Conservation (phyloP, 805 yeast species). For the Blastobotrys americana region DNA sequence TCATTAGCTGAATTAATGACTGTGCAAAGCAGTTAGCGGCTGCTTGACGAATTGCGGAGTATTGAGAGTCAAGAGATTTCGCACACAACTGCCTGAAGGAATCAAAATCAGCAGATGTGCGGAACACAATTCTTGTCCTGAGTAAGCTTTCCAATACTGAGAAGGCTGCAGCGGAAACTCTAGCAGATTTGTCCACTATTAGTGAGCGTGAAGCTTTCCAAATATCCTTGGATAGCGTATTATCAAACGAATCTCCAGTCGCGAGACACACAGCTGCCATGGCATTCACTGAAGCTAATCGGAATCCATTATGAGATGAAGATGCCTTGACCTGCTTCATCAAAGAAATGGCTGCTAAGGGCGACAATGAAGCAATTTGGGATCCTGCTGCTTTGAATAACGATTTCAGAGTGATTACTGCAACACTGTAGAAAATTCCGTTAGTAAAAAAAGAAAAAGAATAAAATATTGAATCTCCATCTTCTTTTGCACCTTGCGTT, state of each 20-base stretch:
- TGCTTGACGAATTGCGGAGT: conserved; percentile 22
- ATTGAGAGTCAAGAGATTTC: conserved; percentile 23
- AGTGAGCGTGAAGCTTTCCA: conserved; percentile 27
- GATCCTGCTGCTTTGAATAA: conserved; percentile 25
- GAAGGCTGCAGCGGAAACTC: conserved; percentile 28
- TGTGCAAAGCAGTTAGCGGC: conserved; percentile 28
- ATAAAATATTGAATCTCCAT: no score
- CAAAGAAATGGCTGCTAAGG: conserved; percentile 26
- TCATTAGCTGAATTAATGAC: conserved; percentile 17
- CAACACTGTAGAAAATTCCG: conserved; percentile 13
- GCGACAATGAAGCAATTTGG: conserved; percentile 28
- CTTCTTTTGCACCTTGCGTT: neutral
- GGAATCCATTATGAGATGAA: conserved; percentile 23
- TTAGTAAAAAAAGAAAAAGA: no score
- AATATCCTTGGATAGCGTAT: conserved; percentile 24
- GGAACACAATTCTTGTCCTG: conserved; percentile 19
- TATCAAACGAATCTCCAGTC: conserved; percentile 29
- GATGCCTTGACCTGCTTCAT: conserved; percentile 20
- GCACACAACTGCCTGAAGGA: conserved; percentile 18
- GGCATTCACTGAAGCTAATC: conserved; percentile 19
- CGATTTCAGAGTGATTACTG: conserved; percentile 22
- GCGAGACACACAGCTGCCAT: conserved; percentile 19
- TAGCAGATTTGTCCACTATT: conserved; percentile 24
- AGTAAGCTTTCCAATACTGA: conserved; percentile 24
- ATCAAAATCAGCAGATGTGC: conserved; percentile 25